These are phyloP conservation scores for Wickerhamomyces pijperi DNA, from an alignment of 805 yeast genomes.

Conservation along the genomic window DNA sequence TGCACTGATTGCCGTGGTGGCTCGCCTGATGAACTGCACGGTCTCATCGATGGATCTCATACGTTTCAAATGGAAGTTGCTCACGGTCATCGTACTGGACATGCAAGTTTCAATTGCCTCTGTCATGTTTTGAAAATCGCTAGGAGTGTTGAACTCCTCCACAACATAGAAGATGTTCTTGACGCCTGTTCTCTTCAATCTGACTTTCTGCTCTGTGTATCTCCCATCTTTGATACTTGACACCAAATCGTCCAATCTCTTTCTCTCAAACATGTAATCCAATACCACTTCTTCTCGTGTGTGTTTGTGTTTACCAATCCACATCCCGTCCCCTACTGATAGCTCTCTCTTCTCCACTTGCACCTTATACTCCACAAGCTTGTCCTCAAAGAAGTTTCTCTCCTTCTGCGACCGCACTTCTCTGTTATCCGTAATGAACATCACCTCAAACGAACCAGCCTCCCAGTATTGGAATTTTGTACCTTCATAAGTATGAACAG, in stretches of 20 bases:
- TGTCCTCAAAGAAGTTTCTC: conserved; percentile 55
- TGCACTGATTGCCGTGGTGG: conserved; percentile 33
- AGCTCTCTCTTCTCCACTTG: conserved; percentile 43
- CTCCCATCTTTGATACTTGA: conserved; percentile 80
- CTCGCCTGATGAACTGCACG: conserved; percentile 39
- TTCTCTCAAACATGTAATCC: conserved; percentile 82
- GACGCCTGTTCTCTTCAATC: conserved; percentile 63
- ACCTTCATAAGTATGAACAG: conserved; percentile 1
- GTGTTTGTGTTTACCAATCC: conserved; percentile 67
- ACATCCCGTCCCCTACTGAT: conserved; percentile 77
- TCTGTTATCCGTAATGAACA: conserved; percentile 65
- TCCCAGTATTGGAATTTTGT: conserved; percentile 41
- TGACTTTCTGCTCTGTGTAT: conserved; percentile 73
- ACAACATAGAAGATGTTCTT: conserved; percentile 61
- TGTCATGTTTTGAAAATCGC: conserved; percentile 34
- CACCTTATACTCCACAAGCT: conserved; percentile 38
- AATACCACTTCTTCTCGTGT: conserved; percentile 57
- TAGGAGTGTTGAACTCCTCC: conserved; percentile 50
- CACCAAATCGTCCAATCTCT: conserved; percentile 78
- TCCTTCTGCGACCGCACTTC: conserved; percentile 64
- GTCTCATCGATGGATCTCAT: conserved; percentile 72
- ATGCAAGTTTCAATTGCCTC: conserved; percentile 71
- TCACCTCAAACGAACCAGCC: conserved; percentile 44
- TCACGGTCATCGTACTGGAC: conserved; percentile 53
- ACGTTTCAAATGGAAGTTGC: conserved; percentile 55